These are phyloP conservation scores for Physcomitrium patens DNA, from an alignment of 225 moss, liverwort and hornwort species.

Conservation along the genomic window DNA sequence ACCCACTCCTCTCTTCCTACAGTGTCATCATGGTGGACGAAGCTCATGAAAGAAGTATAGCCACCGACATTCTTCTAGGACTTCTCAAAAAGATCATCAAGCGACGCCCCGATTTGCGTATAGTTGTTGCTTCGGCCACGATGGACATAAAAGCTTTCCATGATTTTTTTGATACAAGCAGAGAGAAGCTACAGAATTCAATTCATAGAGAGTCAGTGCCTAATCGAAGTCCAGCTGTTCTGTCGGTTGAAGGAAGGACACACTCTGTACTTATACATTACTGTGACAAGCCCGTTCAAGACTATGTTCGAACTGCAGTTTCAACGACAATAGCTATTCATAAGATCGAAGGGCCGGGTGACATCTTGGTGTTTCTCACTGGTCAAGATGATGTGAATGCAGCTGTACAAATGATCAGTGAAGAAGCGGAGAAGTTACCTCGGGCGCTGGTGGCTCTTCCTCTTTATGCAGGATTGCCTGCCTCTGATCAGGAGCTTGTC, in stretches of 20 bases:
- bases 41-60: conserved; percentile 94
- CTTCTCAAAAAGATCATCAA: conserved; percentile 93
- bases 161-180: conserved; percentile 80
- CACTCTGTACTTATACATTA: conserved; percentile 76
- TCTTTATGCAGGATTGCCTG: conserved; percentile 88
- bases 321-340: conserved; percentile 79
- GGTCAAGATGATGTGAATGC: conserved; percentile 96
- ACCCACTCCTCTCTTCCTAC: conserved; percentile 85
- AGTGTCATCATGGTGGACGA: conserved; percentile 98
- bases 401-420: conserved; percentile 71
- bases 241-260: conserved; percentile 92
- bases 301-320: conserved; percentile 75
- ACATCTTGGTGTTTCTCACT: conserved; percentile 87
- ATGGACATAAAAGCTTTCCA: conserved; percentile 79
- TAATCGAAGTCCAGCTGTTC: conserved; percentile 63
- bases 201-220: conserved; percentile 41
- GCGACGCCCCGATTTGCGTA: conserved; percentile 81
- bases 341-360: conserved; percentile 82
- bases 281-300: conserved; percentile 67
- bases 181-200: conserved; percentile 51
- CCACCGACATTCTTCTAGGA: conserved; percentile 90
- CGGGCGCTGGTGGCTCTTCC: conserved; percentile 74
- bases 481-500: conserved; percentile 86
- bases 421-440: conserved; percentile 72
- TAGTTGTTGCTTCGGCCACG: conserved; percentile 98